Evolutionary conservation across 768 basidiomycete genomes (phyloP).

Genomic region (Phylloporus rhodoxanthus): DNA sequence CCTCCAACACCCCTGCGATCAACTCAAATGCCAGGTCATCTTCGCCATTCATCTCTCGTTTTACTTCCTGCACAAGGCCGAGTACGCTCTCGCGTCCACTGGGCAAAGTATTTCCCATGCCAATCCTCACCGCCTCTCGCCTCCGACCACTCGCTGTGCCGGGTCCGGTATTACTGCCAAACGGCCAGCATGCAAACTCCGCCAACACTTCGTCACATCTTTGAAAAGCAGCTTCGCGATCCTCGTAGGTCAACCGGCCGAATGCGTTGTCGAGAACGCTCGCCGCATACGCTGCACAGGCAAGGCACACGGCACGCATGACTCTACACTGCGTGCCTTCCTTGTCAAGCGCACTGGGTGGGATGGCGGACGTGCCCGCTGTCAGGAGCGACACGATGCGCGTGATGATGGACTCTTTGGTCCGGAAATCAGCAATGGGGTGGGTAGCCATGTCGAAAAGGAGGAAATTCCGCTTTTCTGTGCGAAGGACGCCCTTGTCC

Average conservation of each 20-base stretch:
- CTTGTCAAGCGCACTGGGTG: slow-evolving; percentile 64
- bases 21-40: slow-evolving; percentile 89
- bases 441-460: slow-evolving; percentile 99
- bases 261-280: slow-evolving; percentile 95
- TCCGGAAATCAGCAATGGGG: slow-evolving; percentile 88
- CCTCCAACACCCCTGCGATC: slow-evolving; percentile 87
- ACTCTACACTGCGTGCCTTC: slow-evolving; percentile 78
- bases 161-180: slow-evolving; percentile 42
- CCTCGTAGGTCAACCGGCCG: slow-evolving; percentile 82
- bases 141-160: slow-evolving; percentile 35
- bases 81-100: slow-evolving; percentile 61
- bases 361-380: slow-evolving; percentile 74
- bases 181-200: slow-evolving; percentile 90
- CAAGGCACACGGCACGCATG: slow-evolving; percentile 76
- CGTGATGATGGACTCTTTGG: slow-evolving; percentile 77
- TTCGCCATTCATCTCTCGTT: slow-evolving; percentile 62
- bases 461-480: slow-evolving; percentile 97
- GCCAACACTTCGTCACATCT: slow-evolving; percentile 91
- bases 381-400: slow-evolving; percentile 78
- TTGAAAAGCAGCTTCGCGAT: slow-evolving; percentile 87
- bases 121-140: slow-evolving; percentile 44
- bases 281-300: slow-evolving; percentile 89
- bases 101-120: slow-evolving; percentile 46
- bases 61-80: slow-evolving; percentile 70
- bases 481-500: slow-evolving; percentile 97